Percentiles rank a stretch among this genome's conserved stretches.
phyloP scores from a whole-genome alignment of 2,329 filamentous ascomycete genomes.

The Xylaria sp. region DNA sequence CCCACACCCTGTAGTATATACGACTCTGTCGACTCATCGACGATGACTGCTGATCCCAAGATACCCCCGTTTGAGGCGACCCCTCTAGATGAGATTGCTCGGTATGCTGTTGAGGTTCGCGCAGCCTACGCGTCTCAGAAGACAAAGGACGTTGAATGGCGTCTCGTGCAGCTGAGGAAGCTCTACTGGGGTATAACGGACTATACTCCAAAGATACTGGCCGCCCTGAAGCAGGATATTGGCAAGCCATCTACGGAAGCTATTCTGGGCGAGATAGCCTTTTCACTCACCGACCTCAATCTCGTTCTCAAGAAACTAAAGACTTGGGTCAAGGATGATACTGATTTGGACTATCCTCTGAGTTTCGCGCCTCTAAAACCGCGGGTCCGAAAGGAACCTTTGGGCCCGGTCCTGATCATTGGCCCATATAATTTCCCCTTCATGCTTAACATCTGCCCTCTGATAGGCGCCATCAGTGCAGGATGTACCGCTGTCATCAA shows the following conservation, averaged over 20 bases:
- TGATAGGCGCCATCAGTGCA: slow-evolving; percentile 90
- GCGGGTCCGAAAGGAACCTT: slow-evolving; percentile 84
- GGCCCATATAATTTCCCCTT: slow-evolving; percentile 95
- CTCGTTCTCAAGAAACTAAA: slow-evolving; percentile 81
- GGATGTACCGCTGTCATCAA: slow-evolving; percentile 92
- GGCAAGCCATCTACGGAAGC: slow-evolving; percentile 82
- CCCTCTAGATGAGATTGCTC: slow-evolving; percentile 72
- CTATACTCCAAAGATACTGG: slow-evolving; percentile 75
- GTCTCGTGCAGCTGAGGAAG: slow-evolving; percentile 87
- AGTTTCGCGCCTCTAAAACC: slow-evolving; percentile 76
- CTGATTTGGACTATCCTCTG: slow-evolving; percentile 74
- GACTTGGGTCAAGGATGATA: slow-evolving; percentile 86
- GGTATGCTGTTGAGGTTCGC: slow-evolving; percentile 69
- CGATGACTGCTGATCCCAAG: slow-evolving; percentile 55
- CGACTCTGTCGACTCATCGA: slow-evolving; percentile 10
- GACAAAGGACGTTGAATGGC: slow-evolving; percentile 84
- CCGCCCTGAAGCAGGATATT: slow-evolving; percentile 82
- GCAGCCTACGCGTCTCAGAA: slow-evolving; percentile 80
- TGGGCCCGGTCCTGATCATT: slow-evolving; percentile 86
- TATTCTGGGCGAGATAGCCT: slow-evolving; percentile 78
- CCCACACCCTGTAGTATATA: not conserved
- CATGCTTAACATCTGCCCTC: slow-evolving; percentile 79
- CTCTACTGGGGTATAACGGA: slow-evolving; percentile 94
- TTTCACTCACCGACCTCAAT: slow-evolving; percentile 83
- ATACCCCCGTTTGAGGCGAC: slow-evolving; percentile 69